Evolutionary conservation across 306 rosid genomes (phyloP), one percentile per base, ranked within the genome.

Genomic region (Vigna hirtella): DNA sequence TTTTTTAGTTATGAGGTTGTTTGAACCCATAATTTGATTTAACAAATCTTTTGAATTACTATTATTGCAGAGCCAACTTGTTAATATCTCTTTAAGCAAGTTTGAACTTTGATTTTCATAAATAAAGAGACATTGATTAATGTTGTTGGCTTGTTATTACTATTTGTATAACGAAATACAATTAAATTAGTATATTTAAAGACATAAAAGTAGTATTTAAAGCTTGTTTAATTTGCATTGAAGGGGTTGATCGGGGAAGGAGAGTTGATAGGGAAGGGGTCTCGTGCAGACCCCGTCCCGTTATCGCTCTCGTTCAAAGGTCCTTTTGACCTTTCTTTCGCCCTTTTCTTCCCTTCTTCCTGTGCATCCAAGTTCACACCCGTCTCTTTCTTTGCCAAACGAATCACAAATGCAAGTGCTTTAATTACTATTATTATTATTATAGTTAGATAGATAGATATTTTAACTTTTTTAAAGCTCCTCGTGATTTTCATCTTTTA

Each of bases 401-500:
- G 10, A 59, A 59, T 28, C 4, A 59, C 66, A 26, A 13, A 9
- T 26, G 2, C 65, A 30, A 24, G 15, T 12, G 24, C 8, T 48
- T 48, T 56, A 12, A 59, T 62, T 15, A 8, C 34, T 7, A 6
- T 34, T 34, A 4, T 34, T 36, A 6, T 36, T 15, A 34, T 34
- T 36, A 6, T 36, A 36, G 40, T 6, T 34, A 34, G 32, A 30
- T 34, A 34, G 38, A 5, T 36, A 36, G 9, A 36, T 36, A 14
- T 48, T n/a, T 43, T 9, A 45, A 68, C 24, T 24, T 64, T 73
- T 74, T 61, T 26, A n/a, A 72, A 72, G 30, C 49, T 12, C 4
- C 34, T 52, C 7, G 36, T 11, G n/a, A 4, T 24, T 22, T 24
- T 24, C 15, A 55, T 55, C 7, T 87, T 83, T 66, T 81, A 16